Evolutionary conservation across 441 rosid genomes (phyloP).

Genomic region (Omphalea diandra): DNA sequence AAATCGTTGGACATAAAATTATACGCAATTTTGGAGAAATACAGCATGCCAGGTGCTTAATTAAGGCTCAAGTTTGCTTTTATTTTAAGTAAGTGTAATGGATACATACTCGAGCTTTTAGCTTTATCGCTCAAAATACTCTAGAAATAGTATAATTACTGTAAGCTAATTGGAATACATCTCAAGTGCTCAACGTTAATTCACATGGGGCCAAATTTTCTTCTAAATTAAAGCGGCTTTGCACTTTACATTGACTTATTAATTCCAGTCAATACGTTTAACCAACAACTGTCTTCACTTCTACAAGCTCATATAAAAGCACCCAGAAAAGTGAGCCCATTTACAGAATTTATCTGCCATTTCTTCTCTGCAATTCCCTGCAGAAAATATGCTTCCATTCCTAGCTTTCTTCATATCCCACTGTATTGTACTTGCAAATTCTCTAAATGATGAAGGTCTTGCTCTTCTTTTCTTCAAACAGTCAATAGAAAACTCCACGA

Average conservation of each 20-base stretch:
- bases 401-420: conserved; percentile 33
- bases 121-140: neutral
- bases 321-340: neutral
- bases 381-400: conserved; percentile 36
- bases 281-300: neutral
- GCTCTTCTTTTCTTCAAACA: conserved; percentile 59
- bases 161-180: conserved; percentile 24
- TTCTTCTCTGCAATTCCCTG: neutral
- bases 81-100: conserved; percentile 12
- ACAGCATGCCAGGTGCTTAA: conserved; percentile 9
- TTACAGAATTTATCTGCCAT: neutral
- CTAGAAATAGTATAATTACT: conserved; percentile 4
- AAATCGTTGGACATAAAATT: neutral
- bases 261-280: neutral
- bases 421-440: conserved; percentile 27
- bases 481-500: conserved; percentile 31
- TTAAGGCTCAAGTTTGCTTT: conserved; percentile 23
- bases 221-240: neutral
- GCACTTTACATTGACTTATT: conserved; percentile 5
- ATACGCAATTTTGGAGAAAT: neutral
- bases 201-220: neutral
- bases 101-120: neutral
- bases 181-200: neutral
- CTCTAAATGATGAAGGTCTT: conserved; percentile 66
- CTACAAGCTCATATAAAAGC: neutral